Evolutionary conservation across 2,329 filamentous ascomycete species (phyloP).

Genomic region (Claviceps fusiformis): DNA sequence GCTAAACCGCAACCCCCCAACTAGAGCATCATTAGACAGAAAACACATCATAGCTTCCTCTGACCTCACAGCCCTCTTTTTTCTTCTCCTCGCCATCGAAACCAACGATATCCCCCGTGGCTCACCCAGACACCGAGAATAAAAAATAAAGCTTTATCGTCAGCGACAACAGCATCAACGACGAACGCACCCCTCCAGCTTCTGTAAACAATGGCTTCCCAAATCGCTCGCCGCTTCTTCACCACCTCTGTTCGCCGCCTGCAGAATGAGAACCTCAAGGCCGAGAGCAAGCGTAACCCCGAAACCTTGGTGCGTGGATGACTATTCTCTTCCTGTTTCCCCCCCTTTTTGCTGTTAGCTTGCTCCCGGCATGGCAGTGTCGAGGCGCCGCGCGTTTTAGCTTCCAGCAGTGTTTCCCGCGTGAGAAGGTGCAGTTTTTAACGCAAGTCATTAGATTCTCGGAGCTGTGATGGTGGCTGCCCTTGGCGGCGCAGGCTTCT

Average conservation of each 20-base stretch:
- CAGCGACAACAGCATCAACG: not conserved
- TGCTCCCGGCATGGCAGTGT: too few relatives aligned
- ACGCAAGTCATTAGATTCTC: slow-evolving; percentile 51
- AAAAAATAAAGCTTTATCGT: too few relatives aligned
- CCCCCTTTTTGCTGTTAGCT: too few relatives aligned
- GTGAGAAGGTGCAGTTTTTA: not conserved
- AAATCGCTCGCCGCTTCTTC: slow-evolving; percentile 42
- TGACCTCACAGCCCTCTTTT: not conserved
- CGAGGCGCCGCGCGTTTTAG: not conserved
- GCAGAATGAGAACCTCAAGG: slow-evolving; percentile 36
- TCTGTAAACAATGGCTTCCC: slow-evolving; percentile 35
- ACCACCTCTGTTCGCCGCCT: slow-evolving; percentile 40
- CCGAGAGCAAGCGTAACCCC: slow-evolving; percentile 43
- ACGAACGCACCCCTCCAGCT: slow-evolving; percentile 8
- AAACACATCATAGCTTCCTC: not conserved
- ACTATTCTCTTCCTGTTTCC: too few relatives aligned
- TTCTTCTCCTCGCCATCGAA: not conserved
- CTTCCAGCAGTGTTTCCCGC: not conserved
- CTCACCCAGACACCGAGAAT: too few relatives aligned
- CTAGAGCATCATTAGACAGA: not conserved
- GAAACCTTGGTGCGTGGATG: slow-evolving; percentile 29
- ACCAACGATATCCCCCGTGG: not conserved
- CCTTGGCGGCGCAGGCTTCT: slow-evolving; percentile 79
- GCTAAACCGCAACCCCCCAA: not conserved
- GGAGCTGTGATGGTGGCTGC: slow-evolving; percentile 81